Conservation (phyloP, 2,329 filamentous ascomycete genomes). For the Calcarisporium arbuscula region DNA sequence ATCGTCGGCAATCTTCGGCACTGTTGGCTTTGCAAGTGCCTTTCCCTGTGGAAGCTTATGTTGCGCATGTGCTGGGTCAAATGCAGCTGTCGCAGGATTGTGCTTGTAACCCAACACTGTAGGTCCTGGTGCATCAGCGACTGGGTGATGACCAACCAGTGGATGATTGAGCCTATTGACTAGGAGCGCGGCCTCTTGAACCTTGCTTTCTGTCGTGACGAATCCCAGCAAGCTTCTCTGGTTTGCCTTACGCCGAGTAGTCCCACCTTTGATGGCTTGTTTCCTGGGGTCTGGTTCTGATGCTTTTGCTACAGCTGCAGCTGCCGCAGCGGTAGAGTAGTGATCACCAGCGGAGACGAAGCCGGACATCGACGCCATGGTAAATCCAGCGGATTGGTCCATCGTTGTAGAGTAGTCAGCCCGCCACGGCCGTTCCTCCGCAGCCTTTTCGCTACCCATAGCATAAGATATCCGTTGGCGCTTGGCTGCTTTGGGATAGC, state of each 20-base stretch:
- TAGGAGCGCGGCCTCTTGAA: conserved; percentile 8
- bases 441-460: conserved; percentile 9
- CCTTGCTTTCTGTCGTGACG: conserved; percentile 21
- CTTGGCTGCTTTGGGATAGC: conserved; percentile 19
- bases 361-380: conserved; percentile 47
- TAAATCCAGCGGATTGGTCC: conserved; percentile 52
- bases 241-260: conserved; percentile 26
- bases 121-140: conserved; percentile 11
- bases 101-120: no score
- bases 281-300: conserved; percentile 13
- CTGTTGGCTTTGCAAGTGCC: conserved; percentile 26
- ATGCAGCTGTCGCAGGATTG: no score
- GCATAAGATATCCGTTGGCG: conserved; percentile 19
- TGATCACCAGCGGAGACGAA: conserved; percentile 59
- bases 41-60: conserved; percentile 38
- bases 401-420: conserved; percentile 54
- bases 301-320: conserved; percentile 12
- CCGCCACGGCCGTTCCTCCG: conserved; percentile 29
- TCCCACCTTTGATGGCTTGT: conserved; percentile 12
- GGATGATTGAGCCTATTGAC: no score
- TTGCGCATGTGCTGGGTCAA: conserved; percentile 22
- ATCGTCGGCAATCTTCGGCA: conserved; percentile 16
- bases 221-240: conserved; percentile 38
- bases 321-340: conserved; percentile 30
- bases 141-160: conserved; percentile 10